These are phyloP conservation scores for Aureobasidium sp. DNA, from an alignment of 2,329 filamentous ascomycete species.

Conservation along the genomic window DNA sequence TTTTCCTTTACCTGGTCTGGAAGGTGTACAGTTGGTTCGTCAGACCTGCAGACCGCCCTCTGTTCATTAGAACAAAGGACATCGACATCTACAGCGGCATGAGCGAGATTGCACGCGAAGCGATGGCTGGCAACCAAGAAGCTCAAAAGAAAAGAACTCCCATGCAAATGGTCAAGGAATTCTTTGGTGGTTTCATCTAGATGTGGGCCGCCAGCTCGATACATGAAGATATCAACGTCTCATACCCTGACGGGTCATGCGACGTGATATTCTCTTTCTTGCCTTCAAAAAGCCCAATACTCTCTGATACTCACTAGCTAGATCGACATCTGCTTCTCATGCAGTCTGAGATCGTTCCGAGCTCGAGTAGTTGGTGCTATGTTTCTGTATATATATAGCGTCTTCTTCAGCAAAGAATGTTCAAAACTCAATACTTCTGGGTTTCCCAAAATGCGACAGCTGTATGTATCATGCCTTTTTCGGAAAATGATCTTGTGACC, in stretches of 20 bases:
- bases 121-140: background rate
- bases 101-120: background rate
- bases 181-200: background rate
- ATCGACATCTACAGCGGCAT: conserved; percentile 21
- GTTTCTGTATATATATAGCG: background rate
- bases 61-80: conserved; percentile 18
- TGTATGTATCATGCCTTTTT: background rate
- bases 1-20: conserved; percentile 20
- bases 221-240: background rate
- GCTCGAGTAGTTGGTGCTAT: background rate
- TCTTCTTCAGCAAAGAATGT: background rate
- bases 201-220: background rate
- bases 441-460: too few species aligned
- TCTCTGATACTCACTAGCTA: background rate
- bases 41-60: conserved; percentile 8
- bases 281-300: background rate
- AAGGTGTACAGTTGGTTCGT: conserved; percentile 18
- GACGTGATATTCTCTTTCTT: background rate
- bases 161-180: background rate
- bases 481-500: background rate
- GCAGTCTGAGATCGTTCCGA: background rate
- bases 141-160: background rate
- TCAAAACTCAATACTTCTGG: background rate
- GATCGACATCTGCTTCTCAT: background rate
- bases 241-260: background rate